Evolutionary conservation across 306 rosid species (phyloP).

Genomic region (Geum urbanum): DNA sequence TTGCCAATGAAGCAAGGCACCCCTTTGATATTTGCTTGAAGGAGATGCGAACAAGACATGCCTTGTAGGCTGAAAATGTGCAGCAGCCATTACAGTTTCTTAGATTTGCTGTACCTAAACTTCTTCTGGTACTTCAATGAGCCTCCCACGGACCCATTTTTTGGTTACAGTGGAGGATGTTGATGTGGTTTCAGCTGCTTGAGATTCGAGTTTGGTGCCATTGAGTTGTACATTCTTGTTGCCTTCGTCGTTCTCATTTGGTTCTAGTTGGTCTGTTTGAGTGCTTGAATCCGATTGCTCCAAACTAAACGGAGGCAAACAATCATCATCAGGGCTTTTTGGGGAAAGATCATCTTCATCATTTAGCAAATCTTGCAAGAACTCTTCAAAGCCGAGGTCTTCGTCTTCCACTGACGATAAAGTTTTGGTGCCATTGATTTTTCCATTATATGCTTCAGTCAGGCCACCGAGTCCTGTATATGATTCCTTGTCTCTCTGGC

Average conservation of each 20-base stretch:
- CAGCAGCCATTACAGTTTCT: background rate
- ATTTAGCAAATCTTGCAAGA: constrained; percentile 38
- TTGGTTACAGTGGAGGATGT: constrained; percentile 38
- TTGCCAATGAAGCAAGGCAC: background rate
- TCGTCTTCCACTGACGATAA: constrained; percentile 29
- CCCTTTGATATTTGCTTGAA: background rate
- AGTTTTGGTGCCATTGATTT: constrained; percentile 49
- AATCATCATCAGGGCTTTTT: constrained; percentile 32
- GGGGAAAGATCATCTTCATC: constrained; percentile 38
- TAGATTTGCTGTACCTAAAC: constrained; percentile 22
- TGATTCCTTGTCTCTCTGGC: constrained; percentile 10
- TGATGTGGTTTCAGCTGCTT: constrained; percentile 33
- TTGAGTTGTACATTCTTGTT: constrained; percentile 31
- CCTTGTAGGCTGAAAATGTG: background rate
- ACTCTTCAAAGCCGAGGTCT: constrained; percentile 37
- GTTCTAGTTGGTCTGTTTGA: constrained; percentile 23
- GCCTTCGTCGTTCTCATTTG: constrained; percentile 28
- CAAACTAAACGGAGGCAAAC: constrained; percentile 34
- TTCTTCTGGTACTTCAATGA: constrained; percentile 59
- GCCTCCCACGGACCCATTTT: constrained; percentile 90
- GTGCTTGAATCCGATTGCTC: constrained; percentile 26
- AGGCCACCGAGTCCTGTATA: constrained; percentile 18
- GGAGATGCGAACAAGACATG: constrained; percentile 8
- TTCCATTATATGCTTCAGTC: constrained; percentile 30
- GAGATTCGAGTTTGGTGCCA: constrained; percentile 34